These are phyloP conservation scores for Geotrichum restrictum DNA, from an alignment of 1,139 yeast species.

Conservation along the genomic window DNA sequence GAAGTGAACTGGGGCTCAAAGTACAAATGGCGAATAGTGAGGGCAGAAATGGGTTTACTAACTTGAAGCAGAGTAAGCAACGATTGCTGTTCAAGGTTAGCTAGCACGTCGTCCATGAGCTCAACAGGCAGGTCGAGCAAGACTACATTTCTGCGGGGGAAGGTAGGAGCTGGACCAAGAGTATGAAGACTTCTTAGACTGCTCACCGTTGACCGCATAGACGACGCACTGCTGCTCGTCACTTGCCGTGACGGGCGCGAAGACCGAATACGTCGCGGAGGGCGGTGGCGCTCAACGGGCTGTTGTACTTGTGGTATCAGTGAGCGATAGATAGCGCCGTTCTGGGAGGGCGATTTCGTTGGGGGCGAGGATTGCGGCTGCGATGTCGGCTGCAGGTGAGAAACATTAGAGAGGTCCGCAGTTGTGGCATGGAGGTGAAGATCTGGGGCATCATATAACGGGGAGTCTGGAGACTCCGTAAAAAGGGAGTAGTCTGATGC, in stretches of 20 bases:
- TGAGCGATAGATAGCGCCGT: constrained; percentile 2
- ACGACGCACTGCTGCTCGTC: neutral
- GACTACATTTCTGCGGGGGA: neutral
- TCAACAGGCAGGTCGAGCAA: constrained; percentile 26
- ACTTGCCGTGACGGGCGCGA: constrained; percentile 2
- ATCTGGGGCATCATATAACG: neutral
- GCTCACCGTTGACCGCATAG: constrained; percentile 3
- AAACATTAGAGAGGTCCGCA: neutral
- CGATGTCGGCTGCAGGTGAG: neutral
- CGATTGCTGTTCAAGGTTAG: constrained; percentile 20
- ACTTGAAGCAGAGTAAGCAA: constrained; percentile 22
- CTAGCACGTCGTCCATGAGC: constrained; percentile 23
- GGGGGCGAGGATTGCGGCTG: neutral
- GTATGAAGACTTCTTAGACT: constrained; percentile 2
- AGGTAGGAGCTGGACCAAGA: neutral
- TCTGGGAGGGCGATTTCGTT: neutral
- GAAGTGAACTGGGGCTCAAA: constrained; percentile 54
- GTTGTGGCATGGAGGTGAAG: neutral
- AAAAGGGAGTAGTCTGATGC: too few species aligned
- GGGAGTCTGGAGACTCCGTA: too few species aligned
- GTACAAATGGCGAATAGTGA: constrained; percentile 42
- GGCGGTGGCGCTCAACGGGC: neutral
- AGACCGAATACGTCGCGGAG: neutral
- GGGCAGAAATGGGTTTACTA: constrained; percentile 15
- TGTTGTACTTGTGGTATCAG: constrained; percentile 3